Percentiles rank a stretch among this genome's conserved stretches.
phyloP scores from a whole-genome alignment of 257 asterid species.

The Linderniella brevidens region DNA sequence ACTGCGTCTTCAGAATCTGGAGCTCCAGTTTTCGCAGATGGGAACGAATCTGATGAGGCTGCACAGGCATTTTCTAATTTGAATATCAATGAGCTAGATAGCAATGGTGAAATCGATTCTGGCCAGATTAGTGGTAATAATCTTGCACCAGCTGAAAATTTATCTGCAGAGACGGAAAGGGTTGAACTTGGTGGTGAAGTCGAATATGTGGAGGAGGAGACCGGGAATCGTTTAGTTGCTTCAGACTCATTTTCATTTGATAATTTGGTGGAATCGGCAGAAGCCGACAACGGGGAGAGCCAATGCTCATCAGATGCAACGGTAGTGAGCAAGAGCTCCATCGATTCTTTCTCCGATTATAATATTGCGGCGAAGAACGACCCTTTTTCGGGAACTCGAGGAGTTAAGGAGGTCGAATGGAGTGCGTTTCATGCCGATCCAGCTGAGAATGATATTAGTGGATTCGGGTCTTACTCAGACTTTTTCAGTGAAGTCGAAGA shows the following conservation, averaged over 20 bases:
- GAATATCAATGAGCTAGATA: slow-evolving; percentile 34
- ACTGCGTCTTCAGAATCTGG: slow-evolving; percentile 17
- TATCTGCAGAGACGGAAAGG: too few relatives aligned
- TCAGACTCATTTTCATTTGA: slow-evolving; percentile 29
- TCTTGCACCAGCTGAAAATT: neutral
- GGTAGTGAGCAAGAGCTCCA: slow-evolving; percentile 13
- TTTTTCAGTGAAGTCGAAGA: slow-evolving; percentile 53
- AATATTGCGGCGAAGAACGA: slow-evolving; percentile 11
- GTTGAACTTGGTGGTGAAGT: too few relatives aligned
- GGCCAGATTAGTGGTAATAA: slow-evolving; percentile 12
- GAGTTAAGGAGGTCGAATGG: slow-evolving; percentile 86
- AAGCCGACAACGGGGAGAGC: slow-evolving; percentile 18
- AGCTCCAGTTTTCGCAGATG: slow-evolving; percentile 19
- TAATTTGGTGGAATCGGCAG: slow-evolving; percentile 11
- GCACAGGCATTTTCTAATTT: slow-evolving; percentile 49
- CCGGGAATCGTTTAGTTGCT: slow-evolving; percentile 16
- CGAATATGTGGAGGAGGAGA: slow-evolving; percentile 8
- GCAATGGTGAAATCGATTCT: slow-evolving; percentile 14
- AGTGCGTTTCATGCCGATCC: slow-evolving; percentile 49
- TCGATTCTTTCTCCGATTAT: slow-evolving; percentile 13
- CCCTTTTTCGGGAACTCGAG: slow-evolving; percentile 28
- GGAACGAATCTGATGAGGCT: slow-evolving; percentile 52
- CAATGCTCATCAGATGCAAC: slow-evolving; percentile 19
- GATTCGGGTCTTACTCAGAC: slow-evolving; percentile 76
- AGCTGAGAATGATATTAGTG: slow-evolving; percentile 27